These are phyloP conservation scores for Aspergillus cavernicola DNA, from an alignment of 495 filamentous ascomycete genomes.

Conservation along the genomic window DNA sequence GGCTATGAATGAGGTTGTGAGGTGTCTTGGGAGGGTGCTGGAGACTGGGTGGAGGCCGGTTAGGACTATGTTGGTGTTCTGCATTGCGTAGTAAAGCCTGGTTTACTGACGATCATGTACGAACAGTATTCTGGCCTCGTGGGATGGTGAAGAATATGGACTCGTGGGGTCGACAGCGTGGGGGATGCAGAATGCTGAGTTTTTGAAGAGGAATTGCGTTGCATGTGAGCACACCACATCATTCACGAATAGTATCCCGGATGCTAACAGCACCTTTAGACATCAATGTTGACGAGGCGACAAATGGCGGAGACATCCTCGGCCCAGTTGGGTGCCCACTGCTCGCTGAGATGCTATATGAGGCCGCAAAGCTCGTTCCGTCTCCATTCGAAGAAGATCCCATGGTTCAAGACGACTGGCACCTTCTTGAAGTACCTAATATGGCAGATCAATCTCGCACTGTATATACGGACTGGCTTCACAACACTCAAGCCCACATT, in stretches of 20 bases:
- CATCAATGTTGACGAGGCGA: not conserved
- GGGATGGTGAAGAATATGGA: slow-evolving; percentile 54
- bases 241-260: too few species aligned
- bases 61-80: slow-evolving; percentile 49
- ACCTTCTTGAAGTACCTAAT: not conserved
- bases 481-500: too few species aligned
- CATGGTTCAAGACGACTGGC: not conserved
- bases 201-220: not conserved
- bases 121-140: slow-evolving; percentile 45
- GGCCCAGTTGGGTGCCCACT: not conserved
- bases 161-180: not conserved
- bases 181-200: not conserved
- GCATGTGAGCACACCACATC: too few species aligned
- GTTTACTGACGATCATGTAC: too few species aligned
- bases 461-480: too few species aligned
- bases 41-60: slow-evolving; percentile 66
- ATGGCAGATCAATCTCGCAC: not conserved
- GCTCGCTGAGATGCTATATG: not conserved
- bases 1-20: slow-evolving; percentile 66
- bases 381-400: not conserved
- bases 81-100: too few species aligned
- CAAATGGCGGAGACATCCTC: not conserved
- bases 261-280: too few species aligned
- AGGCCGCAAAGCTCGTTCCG: not conserved
- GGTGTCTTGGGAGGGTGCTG: slow-evolving; percentile 61